Percentiles rank a stretch among this genome's conserved stretches.
Conservation (phyloP, 164 flowering plant species). For the Macadamia tetraphylla region DNA sequence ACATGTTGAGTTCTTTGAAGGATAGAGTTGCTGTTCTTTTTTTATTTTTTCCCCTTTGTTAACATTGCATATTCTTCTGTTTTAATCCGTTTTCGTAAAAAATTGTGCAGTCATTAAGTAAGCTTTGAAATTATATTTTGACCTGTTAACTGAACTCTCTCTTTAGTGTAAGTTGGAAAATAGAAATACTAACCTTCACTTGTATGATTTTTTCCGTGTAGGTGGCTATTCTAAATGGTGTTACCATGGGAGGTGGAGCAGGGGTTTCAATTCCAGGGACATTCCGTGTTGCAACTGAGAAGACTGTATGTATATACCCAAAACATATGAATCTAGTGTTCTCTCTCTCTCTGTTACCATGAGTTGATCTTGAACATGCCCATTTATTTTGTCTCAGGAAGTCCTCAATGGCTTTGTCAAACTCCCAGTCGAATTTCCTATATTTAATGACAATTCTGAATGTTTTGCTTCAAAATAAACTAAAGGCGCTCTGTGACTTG, state of each 20-base stretch:
- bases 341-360: background rate
- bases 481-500: background rate
- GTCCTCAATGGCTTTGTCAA: no score
- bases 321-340: background rate
- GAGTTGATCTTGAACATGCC: background rate
- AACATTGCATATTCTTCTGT: no score
- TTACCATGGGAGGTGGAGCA: slow-evolving; percentile 83
- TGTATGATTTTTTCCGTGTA: slow-evolving; percentile 17
- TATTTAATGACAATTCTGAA: background rate
- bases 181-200: background rate
- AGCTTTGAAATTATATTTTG: background rate
- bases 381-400: background rate
- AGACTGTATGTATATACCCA: slow-evolving; percentile 51
- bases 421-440: no score
- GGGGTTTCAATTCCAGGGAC: slow-evolving; percentile 80
- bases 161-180: background rate
- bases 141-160: background rate
- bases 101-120: no score
- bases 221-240: slow-evolving; percentile 87
- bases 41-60: no score
- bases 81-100: no score
- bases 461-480: background rate
- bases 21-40: no score
- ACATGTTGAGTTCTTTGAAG: no score
- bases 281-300: slow-evolving; percentile 78